Percentiles rank a stretch among this genome's conserved stretches.
Conservation (phyloP, 345 rosid species). For the Populus ilicifolia region DNA sequence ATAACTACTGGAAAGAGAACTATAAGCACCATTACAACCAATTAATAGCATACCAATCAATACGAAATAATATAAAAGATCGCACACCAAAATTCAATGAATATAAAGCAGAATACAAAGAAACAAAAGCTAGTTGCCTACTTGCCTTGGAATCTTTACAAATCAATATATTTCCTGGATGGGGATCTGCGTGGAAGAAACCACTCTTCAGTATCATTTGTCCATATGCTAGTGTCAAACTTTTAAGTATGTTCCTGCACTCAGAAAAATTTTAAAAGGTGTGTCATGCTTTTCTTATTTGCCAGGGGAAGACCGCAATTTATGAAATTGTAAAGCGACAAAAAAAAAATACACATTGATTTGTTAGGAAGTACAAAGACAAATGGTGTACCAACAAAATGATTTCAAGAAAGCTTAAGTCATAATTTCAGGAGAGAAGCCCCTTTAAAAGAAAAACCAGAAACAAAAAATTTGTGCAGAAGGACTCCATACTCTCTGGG, state of each 20-base stretch:
- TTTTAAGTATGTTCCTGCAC: conserved; percentile 76
- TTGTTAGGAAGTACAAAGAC: not conserved
- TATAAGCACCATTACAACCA: not conserved
- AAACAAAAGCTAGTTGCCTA: conserved; percentile 13
- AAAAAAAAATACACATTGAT: not conserved
- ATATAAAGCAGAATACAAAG: not conserved
- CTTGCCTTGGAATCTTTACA: conserved; percentile 89
- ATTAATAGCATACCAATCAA: not conserved
- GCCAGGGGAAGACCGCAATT: not conserved
- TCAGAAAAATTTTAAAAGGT: conserved; percentile 9
- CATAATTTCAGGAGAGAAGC: not conserved
- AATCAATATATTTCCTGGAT: conserved; percentile 92
- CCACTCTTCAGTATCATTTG: conserved; percentile 98
- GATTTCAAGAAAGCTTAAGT: conserved; percentile 1
- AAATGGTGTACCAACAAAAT: not conserved
- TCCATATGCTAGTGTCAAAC: conserved; percentile 80
- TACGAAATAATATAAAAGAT: not conserved
- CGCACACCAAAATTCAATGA: not conserved
- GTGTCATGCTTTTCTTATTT: conserved; percentile 3
- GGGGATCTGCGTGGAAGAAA: conserved; percentile 95
- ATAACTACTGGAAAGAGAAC: not conserved
- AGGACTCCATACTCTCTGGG: conserved; percentile 35
- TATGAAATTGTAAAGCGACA: not conserved
- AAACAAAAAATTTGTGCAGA: conserved; percentile 5
- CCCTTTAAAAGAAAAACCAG: not conserved